Percentiles rank a stretch among this genome's conserved stretches.
These are phyloP conservation scores for Phascolomyces articulosus DNA, from an alignment of 371 early-diverging fungal species.

Conservation along the genomic window DNA sequence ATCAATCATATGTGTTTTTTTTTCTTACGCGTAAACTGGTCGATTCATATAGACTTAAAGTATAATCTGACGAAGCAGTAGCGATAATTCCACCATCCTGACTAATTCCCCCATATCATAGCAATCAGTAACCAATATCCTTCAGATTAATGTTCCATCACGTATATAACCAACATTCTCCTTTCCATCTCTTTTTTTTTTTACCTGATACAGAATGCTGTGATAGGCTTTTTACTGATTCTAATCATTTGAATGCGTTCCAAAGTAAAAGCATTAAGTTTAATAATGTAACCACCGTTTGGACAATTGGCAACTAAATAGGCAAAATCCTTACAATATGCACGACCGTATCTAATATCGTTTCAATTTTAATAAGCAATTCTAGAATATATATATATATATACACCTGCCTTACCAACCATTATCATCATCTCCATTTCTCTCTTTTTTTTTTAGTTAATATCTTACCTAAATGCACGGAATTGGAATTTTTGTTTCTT, in stretches of 20 bases:
- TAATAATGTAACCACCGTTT: constrained; percentile 30
- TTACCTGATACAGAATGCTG: constrained; percentile 38
- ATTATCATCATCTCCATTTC: no score
- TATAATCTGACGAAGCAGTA: constrained; percentile 59
- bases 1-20: no score
- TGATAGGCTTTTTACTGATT: constrained; percentile 40
- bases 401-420: no score
- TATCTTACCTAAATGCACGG: constrained; percentile 51
- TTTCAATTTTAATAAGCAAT: background rate
- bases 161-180: background rate
- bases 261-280: constrained; percentile 44
- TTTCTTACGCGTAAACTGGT: constrained; percentile 49
- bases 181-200: background rate
- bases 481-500: constrained; percentile 52
- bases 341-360: constrained; percentile 55
- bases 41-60: constrained; percentile 57
- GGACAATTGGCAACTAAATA: constrained; percentile 42
- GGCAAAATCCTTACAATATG: constrained; percentile 42
- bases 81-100: constrained; percentile 62
- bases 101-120: no score
- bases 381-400: background rate
- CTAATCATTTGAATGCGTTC: constrained; percentile 25
- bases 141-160: no score
- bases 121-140: no score
- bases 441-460: background rate